A percentile compares a stretch with the other conserved stretches of the same genome.
These are phyloP conservation scores for Penicillium hordei DNA, from an alignment of 2,329 filamentous ascomycete genomes.

Conservation along the genomic window DNA sequence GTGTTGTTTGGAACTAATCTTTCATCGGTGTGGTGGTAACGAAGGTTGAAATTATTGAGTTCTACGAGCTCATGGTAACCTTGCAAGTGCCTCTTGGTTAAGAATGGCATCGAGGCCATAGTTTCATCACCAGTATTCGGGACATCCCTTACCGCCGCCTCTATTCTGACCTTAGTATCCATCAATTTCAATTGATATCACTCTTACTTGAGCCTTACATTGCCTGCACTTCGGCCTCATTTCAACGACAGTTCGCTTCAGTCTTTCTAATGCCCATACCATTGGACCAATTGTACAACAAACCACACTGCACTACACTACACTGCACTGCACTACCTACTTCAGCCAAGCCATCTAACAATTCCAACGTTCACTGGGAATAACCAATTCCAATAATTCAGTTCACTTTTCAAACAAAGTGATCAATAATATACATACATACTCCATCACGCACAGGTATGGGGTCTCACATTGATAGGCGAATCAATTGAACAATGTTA, in stretches of 20 bases:
- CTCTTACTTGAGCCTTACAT: background rate
- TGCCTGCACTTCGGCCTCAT: background rate
- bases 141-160: background rate
- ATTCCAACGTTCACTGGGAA: background rate
- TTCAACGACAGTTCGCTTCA: background rate
- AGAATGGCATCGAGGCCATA: background rate
- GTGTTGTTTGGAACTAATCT: accelerated
- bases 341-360: background rate
- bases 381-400: too few species aligned
- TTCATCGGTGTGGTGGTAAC: background rate
- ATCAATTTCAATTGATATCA: background rate
- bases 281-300: background rate
- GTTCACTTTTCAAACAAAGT: background rate
- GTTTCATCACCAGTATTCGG: background rate
- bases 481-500: background rate
- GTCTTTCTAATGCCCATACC: background rate
- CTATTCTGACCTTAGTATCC: background rate
- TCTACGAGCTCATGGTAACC: too few species aligned
- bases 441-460: background rate
- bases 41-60: background rate
- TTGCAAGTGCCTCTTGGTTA: background rate
- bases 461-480: background rate
- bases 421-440: background rate
- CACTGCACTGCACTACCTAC: too few species aligned
- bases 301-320: too few species aligned